Evolutionary conservation across 148 eudicot genomes (phyloP).

Genomic region (Cornus kousa): DNA sequence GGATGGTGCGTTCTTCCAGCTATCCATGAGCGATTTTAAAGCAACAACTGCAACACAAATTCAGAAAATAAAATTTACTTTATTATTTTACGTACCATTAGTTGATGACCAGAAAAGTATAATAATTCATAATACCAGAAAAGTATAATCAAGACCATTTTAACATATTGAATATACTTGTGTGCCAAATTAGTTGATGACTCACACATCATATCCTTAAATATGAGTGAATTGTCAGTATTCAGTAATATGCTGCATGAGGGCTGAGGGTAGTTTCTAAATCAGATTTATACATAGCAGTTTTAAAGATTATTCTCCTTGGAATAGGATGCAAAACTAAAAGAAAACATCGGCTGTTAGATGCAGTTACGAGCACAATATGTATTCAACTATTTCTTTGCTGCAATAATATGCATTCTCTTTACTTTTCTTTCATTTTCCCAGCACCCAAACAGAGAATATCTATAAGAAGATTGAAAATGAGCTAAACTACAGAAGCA

Average conservation of each 20-base stretch:
- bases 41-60: constrained; percentile 51
- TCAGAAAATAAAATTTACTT: background rate
- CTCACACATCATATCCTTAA: too few species aligned
- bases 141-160: background rate
- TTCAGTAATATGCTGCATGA: too few species aligned
- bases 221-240: too few species aligned
- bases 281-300: background rate
- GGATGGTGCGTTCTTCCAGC: constrained; percentile 61
- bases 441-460: background rate
- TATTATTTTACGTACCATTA: background rate
- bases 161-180: background rate
- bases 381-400: background rate
- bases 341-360: too few species aligned
- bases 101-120: too few species aligned
- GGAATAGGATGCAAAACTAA: background rate
- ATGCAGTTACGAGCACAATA: background rate
- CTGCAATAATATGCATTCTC: background rate
- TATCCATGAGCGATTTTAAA: constrained; percentile 43
- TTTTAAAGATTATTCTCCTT: background rate
- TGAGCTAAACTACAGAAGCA: background rate
- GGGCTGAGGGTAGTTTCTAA: too few species aligned
- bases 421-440: background rate
- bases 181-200: background rate
- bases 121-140: background rate
- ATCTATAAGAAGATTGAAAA: background rate